Base-by-base conservation (phyloP, 2,329 filamentous ascomycete species). In the Fusarium siculi region DNA sequence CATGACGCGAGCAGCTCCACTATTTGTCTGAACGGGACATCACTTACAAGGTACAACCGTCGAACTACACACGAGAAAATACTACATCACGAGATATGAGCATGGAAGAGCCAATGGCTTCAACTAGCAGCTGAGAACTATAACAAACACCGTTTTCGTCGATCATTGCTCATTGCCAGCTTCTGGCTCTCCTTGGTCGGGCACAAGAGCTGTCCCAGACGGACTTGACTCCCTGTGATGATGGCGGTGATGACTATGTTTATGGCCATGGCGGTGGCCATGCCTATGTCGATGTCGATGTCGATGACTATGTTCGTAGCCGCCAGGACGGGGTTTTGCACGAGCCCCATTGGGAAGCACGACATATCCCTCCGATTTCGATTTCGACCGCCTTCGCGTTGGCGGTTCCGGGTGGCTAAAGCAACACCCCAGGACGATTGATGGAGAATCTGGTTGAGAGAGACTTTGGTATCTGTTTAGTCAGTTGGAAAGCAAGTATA, bases 1-100 rank as follows among this genome's bases (percentile, higher is more conserved):
- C 66, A 74, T 74, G 70, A 74, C 70, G 70, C 54, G 56, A 72
- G 32, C 30, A 73, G 69, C 70, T 74, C 70, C 70, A 74, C 70
- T 69, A 55, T 70, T 73, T 49, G 40, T 57, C 59, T 57, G 14
- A 52, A 67, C 42, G 37, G 34, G 25, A 63, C 62, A 36, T 14
- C 12, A 25, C 44, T 52, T 12, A 34, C 11, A 28, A 30, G 65
- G 53, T 32, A 49, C 46, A 54, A 36, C 30, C 52, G 28, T 62
- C 34, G 32, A 56, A 43, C 53, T 46, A 63, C 34, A 39, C 39
- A n/a, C 15, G 36, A 42, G 44, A 61, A 61, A 43, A 47, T n/a
- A 52, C 30, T 2, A 25, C 19, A 53, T 53, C 37, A 54, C 32
- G n/a, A 39, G 34, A 69, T 23, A 42, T 43, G 39, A 50, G 36